phyloP scores from a whole-genome alignment of 441 rosid genomes.

The Capsella rubella region DNA sequence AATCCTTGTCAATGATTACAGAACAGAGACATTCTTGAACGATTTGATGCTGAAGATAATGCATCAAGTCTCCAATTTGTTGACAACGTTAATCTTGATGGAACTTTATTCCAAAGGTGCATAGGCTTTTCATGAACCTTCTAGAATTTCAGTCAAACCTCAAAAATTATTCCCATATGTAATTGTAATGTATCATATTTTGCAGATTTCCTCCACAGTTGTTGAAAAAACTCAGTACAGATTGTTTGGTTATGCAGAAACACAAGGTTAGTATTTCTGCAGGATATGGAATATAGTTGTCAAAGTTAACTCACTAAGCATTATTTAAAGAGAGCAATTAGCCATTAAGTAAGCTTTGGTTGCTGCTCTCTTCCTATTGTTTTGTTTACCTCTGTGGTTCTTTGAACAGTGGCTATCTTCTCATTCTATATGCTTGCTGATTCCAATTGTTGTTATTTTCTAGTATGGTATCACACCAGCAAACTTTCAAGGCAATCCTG shows the following conservation, averaged over 20 bases:
- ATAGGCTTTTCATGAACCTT: constrained; percentile 1
- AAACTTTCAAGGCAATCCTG: constrained; percentile 48
- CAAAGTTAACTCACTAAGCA: not conserved
- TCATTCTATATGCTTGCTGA: not conserved
- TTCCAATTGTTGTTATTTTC: not conserved
- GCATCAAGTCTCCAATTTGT: constrained; percentile 85
- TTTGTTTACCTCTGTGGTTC: not conserved
- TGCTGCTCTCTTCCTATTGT: constrained; percentile 12
- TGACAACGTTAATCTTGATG: constrained; percentile 57
- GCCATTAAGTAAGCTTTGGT: not conserved
- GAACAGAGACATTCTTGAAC: constrained; percentile 85
- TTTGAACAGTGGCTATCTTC: not conserved
- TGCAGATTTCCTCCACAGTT: constrained; percentile 79
- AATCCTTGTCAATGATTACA: constrained; percentile 47
- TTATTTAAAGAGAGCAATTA: not conserved
- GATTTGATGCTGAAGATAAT: constrained; percentile 64
- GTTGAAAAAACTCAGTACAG: constrained; percentile 72
- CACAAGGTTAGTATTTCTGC: constrained; percentile 68
- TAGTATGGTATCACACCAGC: constrained; percentile 87
- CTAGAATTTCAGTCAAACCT: not conserved
- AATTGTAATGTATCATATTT: not conserved
- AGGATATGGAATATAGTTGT: not conserved
- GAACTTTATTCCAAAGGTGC: constrained; percentile 93
- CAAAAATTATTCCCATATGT: not conserved
- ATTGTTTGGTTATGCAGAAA: constrained; percentile 91